Conservation (phyloP, 148 eudicot species). For the Camellia lanceoleosa region DNA sequence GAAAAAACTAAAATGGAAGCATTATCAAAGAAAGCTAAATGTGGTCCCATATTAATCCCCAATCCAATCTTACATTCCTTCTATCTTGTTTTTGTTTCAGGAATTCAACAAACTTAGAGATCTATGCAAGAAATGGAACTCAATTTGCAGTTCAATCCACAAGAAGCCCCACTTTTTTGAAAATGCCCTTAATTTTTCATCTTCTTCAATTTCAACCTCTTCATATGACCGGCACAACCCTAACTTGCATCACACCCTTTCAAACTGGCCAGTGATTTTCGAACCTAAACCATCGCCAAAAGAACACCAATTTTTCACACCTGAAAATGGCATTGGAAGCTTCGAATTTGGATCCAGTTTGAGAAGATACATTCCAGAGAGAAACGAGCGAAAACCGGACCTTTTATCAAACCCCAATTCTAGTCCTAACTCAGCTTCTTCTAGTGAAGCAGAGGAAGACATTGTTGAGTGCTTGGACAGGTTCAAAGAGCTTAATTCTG, state of each 20-base stretch:
- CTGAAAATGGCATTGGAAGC: slow-evolving; percentile 12
- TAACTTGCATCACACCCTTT: slow-evolving; percentile 23
- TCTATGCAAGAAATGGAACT: slow-evolving; percentile 80
- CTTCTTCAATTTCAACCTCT: slow-evolving; percentile 58
- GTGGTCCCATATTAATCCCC: background rate
- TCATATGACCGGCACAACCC: slow-evolving; percentile 36
- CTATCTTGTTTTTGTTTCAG: slow-evolving; percentile 19
- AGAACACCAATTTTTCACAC: slow-evolving; percentile 35
- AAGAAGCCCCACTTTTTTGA: slow-evolving; percentile 40
- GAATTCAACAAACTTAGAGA: slow-evolving; percentile 55
- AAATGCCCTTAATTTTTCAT: slow-evolving; percentile 36
- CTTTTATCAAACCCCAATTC: slow-evolving; percentile 83
- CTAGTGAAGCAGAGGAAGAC: slow-evolving; percentile 61
- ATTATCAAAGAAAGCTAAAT: too few species aligned
- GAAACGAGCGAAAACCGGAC: slow-evolving; percentile 48
- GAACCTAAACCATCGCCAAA: slow-evolving; percentile 36
- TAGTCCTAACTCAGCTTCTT: slow-evolving; percentile 81
- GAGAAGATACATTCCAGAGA: background rate
- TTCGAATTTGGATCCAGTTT: slow-evolving; percentile 20
- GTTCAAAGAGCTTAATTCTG: slow-evolving; percentile 49
- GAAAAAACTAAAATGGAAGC: too few species aligned
- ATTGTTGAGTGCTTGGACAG: slow-evolving; percentile 17
- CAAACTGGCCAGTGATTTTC: slow-evolving; percentile 47
- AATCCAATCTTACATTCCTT: background rate
- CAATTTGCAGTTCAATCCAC: slow-evolving; percentile 60